Evolutionary conservation across 164 flowering plant species (phyloP).

Genomic region (Piper longum): DNA sequence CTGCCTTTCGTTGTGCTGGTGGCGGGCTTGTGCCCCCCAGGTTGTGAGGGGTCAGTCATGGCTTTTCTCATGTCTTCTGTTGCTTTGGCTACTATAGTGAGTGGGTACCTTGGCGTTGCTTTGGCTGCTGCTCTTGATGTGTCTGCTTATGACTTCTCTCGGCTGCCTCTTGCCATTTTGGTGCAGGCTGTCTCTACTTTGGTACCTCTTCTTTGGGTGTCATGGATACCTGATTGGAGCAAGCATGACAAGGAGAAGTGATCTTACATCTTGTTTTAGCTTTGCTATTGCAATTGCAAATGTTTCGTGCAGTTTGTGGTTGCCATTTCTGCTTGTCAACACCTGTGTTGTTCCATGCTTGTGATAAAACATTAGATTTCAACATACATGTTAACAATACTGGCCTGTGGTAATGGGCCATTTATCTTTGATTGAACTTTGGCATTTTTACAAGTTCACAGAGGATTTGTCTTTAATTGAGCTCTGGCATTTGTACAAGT

Average conservation of each 20-base stretch:
- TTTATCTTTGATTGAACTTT: too few species aligned
- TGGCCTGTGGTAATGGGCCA: too few species aligned
- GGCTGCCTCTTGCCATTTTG: conserved; percentile 46
- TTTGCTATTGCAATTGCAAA: too few species aligned
- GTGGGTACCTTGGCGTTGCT: conserved; percentile 81
- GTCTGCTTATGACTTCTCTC: conserved; percentile 51
- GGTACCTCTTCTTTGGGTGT: conserved; percentile 46
- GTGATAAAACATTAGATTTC: too few species aligned
- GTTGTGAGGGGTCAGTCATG: conserved; percentile 91
- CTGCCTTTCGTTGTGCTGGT: conserved; percentile 68
- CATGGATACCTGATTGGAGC: conserved; percentile 45
- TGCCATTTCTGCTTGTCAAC: too few species aligned
- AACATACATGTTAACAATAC: too few species aligned
- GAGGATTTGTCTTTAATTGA: too few species aligned
- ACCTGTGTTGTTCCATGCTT: too few species aligned
- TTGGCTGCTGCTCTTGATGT: conserved; percentile 56
- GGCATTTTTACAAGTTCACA: too few species aligned
- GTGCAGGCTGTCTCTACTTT: conserved; percentile 61
- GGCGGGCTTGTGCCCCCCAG: conserved; percentile 67
- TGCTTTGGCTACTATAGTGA: conserved; percentile 60
- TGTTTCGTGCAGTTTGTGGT: too few species aligned
- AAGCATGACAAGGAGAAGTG: conserved; percentile 13
- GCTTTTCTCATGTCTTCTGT: conserved; percentile 80
- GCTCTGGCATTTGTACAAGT: too few species aligned
- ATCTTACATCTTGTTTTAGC: too few species aligned